These are phyloP conservation scores for Aspergillus ruber DNA, from an alignment of 2,329 filamentous ascomycete species.

Conservation along the genomic window DNA sequence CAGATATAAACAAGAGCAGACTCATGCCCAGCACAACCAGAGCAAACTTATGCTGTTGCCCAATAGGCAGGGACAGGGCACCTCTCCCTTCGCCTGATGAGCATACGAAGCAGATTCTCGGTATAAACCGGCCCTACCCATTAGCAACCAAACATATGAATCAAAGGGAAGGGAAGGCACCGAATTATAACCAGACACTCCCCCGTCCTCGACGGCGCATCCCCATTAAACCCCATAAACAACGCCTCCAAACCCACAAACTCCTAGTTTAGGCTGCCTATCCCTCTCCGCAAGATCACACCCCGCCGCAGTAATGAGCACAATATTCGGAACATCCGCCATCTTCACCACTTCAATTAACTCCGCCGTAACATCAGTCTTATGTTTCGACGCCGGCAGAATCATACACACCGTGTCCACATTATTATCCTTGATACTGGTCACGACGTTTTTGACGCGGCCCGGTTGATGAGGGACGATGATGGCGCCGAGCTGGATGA, in stretches of 20 bases:
- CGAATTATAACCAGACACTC: conserved; percentile 44
- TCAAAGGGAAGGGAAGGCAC: conserved; percentile 7
- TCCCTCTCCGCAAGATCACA: conserved; percentile 46
- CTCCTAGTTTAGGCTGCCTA: conserved; percentile 45
- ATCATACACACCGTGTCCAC: conserved; percentile 47
- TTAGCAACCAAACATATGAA: conserved; percentile 9
- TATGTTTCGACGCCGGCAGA: conserved; percentile 43
- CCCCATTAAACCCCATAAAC: conserved; percentile 41
- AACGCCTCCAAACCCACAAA: conserved; percentile 47
- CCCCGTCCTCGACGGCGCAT: conserved; percentile 32
- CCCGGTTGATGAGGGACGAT: conserved; percentile 41
- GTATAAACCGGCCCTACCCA: conserved; percentile 44
- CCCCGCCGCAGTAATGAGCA: conserved; percentile 44
- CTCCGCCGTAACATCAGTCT: conserved; percentile 42
- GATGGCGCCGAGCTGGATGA: conserved; percentile 36
- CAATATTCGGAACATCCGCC: conserved; percentile 41
- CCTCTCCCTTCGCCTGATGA: conserved; percentile 42
- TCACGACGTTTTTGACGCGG: conserved; percentile 32
- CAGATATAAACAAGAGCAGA: background rate
- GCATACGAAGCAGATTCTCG: conserved; percentile 48
- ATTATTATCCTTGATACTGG: conserved; percentile 36
- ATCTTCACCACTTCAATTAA: conserved; percentile 42
- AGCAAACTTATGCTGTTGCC: conserved; percentile 44
- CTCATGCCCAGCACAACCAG: conserved; percentile 44
- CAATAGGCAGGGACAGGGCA: conserved; percentile 43